Conservation (phyloP, 257 asterid species). For the Fraxinus cuspidata region DNA sequence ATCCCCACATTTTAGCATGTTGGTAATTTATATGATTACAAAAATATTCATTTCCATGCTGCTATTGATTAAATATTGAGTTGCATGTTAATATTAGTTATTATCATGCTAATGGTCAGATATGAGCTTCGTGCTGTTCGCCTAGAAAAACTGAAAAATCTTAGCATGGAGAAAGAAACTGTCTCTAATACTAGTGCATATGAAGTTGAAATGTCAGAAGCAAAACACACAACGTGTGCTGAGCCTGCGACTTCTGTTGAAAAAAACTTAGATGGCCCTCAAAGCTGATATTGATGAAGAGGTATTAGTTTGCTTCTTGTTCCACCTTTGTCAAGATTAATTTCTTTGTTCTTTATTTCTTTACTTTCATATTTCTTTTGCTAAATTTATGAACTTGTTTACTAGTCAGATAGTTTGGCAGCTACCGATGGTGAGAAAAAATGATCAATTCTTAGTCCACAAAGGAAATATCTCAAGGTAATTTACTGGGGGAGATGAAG, state of each 20-base stretch:
- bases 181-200: conserved; percentile 38
- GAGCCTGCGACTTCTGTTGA: conserved; percentile 39
- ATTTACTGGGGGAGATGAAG: neutral
- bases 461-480: neutral
- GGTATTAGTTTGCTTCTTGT: conserved; percentile 36
- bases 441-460: neutral
- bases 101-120: conserved; percentile 45
- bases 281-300: conserved; percentile 24
- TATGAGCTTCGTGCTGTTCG: conserved; percentile 76
- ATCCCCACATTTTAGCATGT: too few relatives aligned
- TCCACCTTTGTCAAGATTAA: conserved; percentile 21
- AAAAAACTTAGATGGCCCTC: conserved; percentile 28
- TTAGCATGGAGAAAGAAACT: conserved; percentile 44
- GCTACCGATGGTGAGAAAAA: neutral
- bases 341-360: conserved; percentile 13
- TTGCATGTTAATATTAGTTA: neutral
- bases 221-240: conserved; percentile 40
- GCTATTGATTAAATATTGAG: neutral
- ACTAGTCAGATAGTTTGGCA: conserved; percentile 12
- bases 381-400: conserved; percentile 7
- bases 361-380: conserved; percentile 4
- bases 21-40: neutral
- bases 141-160: conserved; percentile 57
- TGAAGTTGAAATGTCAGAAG: conserved; percentile 94
- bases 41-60: neutral